Percentiles rank a stretch among this genome's conserved stretches.
Evolutionary conservation across 495 filamentous ascomycete species (phyloP).

Genomic region (Saxophila tyrrhenica): DNA sequence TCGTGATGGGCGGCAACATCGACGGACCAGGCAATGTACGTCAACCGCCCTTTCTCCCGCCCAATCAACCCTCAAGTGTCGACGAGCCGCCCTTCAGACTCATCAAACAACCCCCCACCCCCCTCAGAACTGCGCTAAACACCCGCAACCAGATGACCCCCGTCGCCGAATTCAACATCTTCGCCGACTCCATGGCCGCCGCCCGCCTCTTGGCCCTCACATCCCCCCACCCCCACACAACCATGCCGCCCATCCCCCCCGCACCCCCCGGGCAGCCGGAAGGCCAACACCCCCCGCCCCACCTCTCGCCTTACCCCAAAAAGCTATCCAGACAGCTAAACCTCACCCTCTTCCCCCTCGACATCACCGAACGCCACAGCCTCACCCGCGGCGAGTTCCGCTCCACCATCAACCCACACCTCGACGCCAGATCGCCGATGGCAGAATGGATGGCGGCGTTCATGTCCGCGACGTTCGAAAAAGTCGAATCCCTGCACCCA

Average conservation of each 20-base stretch:
- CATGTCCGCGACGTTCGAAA: conserved; percentile 61
- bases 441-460: conserved; percentile 75
- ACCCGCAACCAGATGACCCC: conserved; percentile 36
- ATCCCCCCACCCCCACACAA: conserved; percentile 56
- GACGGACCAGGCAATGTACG: conserved; percentile 63
- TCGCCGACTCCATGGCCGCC: conserved; percentile 47
- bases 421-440: conserved; percentile 55
- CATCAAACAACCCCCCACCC: conserved; percentile 23
- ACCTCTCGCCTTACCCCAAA: conserved; percentile 54
- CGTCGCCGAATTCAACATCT: conserved; percentile 41
- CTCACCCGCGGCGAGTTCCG: conserved; percentile 51
- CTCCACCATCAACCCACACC: conserved; percentile 39
- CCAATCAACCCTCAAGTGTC: conserved; percentile 1
- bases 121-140: conserved; percentile 23
- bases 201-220: conserved; percentile 85
- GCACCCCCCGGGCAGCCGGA: conserved; percentile 14
- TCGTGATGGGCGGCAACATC: conserved; percentile 95
- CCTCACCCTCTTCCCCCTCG: conserved; percentile 72
- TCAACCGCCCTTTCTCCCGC: conserved; percentile 1
- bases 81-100: conserved; percentile 22
- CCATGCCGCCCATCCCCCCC: conserved; percentile 50
- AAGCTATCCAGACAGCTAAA: conserved; percentile 56
- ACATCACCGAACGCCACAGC: conserved; percentile 70
- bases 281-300: conserved; percentile 25
- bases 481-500: conserved; percentile 51